Evolutionary conservation across 2,329 filamentous ascomycete species (phyloP), one percentile per base, ranked within the genome.

Genomic region (Fusarium pseudoanthophilum): DNA sequence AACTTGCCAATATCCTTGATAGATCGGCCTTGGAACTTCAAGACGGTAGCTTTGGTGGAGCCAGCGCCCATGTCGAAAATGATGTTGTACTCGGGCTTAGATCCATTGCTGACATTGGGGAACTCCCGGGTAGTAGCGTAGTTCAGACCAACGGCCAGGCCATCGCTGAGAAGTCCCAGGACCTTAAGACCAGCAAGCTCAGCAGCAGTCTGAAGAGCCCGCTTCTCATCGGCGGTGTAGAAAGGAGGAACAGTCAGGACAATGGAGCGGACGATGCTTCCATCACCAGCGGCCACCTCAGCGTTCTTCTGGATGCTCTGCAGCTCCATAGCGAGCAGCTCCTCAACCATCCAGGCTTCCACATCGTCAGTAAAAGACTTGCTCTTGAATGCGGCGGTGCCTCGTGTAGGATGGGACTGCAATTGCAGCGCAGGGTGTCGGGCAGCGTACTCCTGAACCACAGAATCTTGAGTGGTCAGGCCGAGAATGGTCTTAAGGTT

Each of bases 61-160:
- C 96, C 96, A 75, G 96, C 95, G 75, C 96, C 96, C 95, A 99
- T 98, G 80, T 99, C 96, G 79, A 96, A 99, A 36, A 99, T 90
- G 81, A 99, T 85, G 84, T 99, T 94, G 77, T 95, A 90, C 83
- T 99, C 96, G 1, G 96, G 92, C 85, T 95, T 95, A 73, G 89
- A 92, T 61, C 94, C 94, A 60, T 96, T 92, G 62, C 90, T 93
- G 68, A 96, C 87, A 77, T 90, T 94, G 42, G 95, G 94, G 83
- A 98, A 99, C 21, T 93, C 94, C 78, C 96, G 91, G 78, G 90
- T 93, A 34, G 95, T 98, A 48, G 96, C 96, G 82, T 98, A 99
- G 84, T 99, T 97, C 75, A 99, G 84, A 32, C 95, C 96, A 65
- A 99, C 95, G 37, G 96, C 95, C 70, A 98, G 84, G 21, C 95